Conservation (phyloP, 345 rosid species). For the Cochlearia excelsa region DNA sequence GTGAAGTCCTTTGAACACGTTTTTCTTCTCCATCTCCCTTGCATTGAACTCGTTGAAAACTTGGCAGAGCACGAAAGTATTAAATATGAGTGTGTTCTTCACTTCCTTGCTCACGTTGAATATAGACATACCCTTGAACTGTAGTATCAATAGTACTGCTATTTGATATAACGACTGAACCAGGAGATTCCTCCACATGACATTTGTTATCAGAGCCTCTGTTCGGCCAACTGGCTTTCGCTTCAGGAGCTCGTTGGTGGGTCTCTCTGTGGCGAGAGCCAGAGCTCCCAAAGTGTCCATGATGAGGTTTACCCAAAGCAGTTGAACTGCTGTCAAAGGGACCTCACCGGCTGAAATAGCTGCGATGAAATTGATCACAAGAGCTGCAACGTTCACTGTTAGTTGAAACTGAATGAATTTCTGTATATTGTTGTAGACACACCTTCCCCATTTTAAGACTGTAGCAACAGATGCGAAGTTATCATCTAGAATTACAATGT, state of each 20-base stretch:
- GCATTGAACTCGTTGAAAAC: slow-evolving; percentile 71
- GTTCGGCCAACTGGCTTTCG: slow-evolving; percentile 50
- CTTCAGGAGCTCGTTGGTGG: slow-evolving; percentile 55
- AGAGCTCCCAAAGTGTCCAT: slow-evolving; percentile 68
- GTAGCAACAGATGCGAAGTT: slow-evolving; percentile 57
- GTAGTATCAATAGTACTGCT: slow-evolving; percentile 48
- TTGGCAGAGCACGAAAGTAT: slow-evolving; percentile 59
- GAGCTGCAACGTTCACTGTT: slow-evolving; percentile 60
- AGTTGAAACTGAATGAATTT: slow-evolving; percentile 71
- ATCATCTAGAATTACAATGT: slow-evolving; percentile 60
- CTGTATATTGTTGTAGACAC: slow-evolving; percentile 59
- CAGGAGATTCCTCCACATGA: slow-evolving; percentile 72
- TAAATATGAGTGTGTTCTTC: slow-evolving; percentile 58
- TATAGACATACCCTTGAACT: slow-evolving; percentile 55
- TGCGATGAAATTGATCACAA: slow-evolving; percentile 55
- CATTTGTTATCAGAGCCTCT: slow-evolving; percentile 55
- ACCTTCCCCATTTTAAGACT: slow-evolving; percentile 60
- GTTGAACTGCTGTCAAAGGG: slow-evolving; percentile 57
- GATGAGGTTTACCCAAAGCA: slow-evolving; percentile 68
- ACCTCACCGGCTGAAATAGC: slow-evolving; percentile 59
- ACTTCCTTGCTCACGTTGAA: slow-evolving; percentile 42
- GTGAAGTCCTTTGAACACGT: slow-evolving; percentile 58
- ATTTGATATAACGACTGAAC: slow-evolving; percentile 61
- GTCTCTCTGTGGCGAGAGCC: slow-evolving; percentile 63
- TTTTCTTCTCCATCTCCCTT: slow-evolving; percentile 65